These are phyloP conservation scores for Onygenales sp. DNA, from an alignment of 2,329 filamentous ascomycete species.

Conservation along the genomic window DNA sequence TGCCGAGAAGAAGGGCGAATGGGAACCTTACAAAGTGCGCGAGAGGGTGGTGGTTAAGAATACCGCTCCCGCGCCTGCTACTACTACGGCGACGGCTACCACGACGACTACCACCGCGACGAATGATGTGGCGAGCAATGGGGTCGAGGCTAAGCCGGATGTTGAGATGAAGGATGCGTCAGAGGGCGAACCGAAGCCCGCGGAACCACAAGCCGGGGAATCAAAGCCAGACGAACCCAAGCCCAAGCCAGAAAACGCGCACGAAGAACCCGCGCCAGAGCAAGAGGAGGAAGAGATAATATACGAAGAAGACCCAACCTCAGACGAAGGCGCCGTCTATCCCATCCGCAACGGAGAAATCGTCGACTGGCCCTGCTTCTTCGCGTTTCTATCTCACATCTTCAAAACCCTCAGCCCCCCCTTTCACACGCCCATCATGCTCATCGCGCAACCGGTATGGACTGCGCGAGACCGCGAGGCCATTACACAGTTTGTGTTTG, in stretches of 20 bases:
- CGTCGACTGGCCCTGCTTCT: constrained; percentile 83
- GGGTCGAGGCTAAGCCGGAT: constrained; percentile 25
- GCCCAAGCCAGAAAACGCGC: constrained; percentile 11
- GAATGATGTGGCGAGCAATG: constrained; percentile 13
- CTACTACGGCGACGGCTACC: not conserved
- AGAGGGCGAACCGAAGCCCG: constrained; percentile 12
- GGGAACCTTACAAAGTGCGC: constrained; percentile 72
- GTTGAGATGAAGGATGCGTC: constrained; percentile 38
- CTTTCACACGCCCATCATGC: constrained; percentile 87
- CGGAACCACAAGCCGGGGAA: not conserved
- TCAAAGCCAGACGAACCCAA: constrained; percentile 15
- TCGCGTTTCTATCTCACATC: constrained; percentile 85
- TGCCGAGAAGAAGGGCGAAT: constrained; percentile 64
- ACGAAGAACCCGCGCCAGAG: constrained; percentile 22
- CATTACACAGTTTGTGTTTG: constrained; percentile 90
- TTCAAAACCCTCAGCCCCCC: constrained; percentile 81
- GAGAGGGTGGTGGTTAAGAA: constrained; percentile 28
- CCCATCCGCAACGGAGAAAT: constrained; percentile 76
- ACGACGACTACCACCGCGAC: constrained; percentile 7
- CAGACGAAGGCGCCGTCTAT: constrained; percentile 81
- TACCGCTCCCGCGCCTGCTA: not conserved
- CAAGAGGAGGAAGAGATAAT: constrained; percentile 41
- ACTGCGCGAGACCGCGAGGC: constrained; percentile 76
- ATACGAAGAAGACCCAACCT: constrained; percentile 82
- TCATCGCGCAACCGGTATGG: constrained; percentile 86